A percentile compares a stretch with the other conserved stretches of the same genome.
phyloP scores from a whole-genome alignment of 73 alveolate genomes.

The Paramecium sexaurelia region DNA sequence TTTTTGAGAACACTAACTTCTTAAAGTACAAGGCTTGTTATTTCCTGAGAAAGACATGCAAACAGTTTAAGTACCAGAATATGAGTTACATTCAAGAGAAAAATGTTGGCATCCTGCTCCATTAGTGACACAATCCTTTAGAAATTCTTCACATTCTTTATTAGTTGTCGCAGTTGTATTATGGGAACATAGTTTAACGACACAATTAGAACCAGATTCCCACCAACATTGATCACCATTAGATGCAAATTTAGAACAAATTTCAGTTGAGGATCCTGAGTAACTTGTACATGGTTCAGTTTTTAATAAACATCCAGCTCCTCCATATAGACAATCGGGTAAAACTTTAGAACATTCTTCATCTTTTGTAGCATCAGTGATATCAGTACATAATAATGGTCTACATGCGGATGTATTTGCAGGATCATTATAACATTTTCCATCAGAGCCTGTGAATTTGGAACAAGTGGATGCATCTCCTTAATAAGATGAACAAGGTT shows the following conservation, averaged over 20 bases:
- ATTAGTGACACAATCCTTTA: not conserved
- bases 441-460: not conserved
- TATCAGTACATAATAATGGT: not conserved
- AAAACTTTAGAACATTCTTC: not conserved
- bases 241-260: not conserved
- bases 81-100: not conserved
- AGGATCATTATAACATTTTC: constrained; percentile 33
- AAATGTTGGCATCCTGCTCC: not conserved
- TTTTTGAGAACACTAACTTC: not conserved
- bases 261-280: not conserved
- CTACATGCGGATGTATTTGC: not conserved
- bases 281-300: not conserved
- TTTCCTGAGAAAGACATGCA: not conserved
- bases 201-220: constrained; percentile 3
- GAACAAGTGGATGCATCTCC: not conserved
- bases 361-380: not conserved
- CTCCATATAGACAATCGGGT: not conserved
- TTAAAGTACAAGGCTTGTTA: not conserved
- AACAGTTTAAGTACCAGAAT: not conserved
- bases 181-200: not conserved
- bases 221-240: not conserved
- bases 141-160: constrained; percentile 4
- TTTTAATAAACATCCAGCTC: not conserved
- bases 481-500: not conserved
- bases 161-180: not conserved